A percentile compares a stretch with the other conserved stretches of the same genome.
Conservation (phyloP, 2,329 filamentous ascomycete genomes). For the Harringtonia lauricola region DNA sequence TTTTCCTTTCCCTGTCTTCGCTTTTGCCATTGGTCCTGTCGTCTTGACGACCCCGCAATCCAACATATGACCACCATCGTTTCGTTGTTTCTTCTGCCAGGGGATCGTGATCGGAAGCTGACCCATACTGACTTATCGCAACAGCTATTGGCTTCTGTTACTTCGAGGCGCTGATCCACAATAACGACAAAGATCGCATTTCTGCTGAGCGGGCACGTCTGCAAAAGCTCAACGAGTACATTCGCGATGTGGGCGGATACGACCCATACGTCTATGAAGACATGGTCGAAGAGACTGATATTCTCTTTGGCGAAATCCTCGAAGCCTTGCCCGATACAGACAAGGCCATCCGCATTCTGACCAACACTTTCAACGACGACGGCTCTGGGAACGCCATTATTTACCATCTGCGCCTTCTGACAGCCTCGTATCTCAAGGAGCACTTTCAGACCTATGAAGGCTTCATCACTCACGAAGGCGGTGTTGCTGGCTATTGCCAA, state of each 20-base stretch:
- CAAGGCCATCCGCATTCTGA: conserved; percentile 40
- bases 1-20: not conserved
- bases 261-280: conserved; percentile 64
- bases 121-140: not conserved
- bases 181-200: conserved; percentile 53
- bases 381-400: conserved; percentile 63
- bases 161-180: conserved; percentile 71
- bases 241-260: conserved; percentile 63
- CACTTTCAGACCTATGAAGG: conserved; percentile 58
- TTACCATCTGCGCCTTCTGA: conserved; percentile 74
- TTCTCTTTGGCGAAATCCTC: conserved; percentile 54
- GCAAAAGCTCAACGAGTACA: conserved; percentile 56
- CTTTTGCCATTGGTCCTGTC: not conserved
- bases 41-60: no score
- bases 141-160: conserved; percentile 86
- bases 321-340: conserved; percentile 48
- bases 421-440: conserved; percentile 73
- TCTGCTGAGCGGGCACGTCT: conserved; percentile 63
- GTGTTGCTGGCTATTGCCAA: conserved; percentile 57
- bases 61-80: no score
- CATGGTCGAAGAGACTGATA: conserved; percentile 66
- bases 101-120: no score
- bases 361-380: conserved; percentile 63
- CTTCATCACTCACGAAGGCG: conserved; percentile 52
- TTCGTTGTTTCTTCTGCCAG: no score